Evolutionary conservation across 1,284 basidiomycete genomes (phyloP).

Genomic region (Apiotrichum gracile): DNA sequence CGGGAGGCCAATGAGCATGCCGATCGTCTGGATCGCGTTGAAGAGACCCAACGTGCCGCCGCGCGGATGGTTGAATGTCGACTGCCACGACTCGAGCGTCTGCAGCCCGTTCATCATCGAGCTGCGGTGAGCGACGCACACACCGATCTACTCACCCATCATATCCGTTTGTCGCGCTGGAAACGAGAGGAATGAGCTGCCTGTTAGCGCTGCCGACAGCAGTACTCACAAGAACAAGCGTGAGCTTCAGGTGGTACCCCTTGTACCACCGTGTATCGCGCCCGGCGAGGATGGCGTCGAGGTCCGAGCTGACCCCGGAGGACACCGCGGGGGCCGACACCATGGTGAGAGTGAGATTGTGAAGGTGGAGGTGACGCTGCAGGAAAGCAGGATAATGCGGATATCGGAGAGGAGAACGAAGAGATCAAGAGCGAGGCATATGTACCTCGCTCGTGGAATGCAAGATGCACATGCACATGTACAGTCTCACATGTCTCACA

Average conservation of each 20-base stretch:
- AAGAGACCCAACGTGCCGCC: constrained; percentile 18
- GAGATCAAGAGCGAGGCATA: no score
- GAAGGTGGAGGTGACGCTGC: no score
- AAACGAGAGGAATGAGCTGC: constrained; percentile 28
- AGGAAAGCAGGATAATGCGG: no score
- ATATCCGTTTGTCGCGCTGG: constrained; percentile 25
- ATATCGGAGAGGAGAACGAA: no score
- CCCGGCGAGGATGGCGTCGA: constrained; percentile 13
- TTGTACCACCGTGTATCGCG: constrained; percentile 31
- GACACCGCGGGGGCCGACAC: no score
- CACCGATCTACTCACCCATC: constrained; percentile 7
- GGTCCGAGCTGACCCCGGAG: background rate
- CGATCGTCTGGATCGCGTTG: constrained; percentile 29
- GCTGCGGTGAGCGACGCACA: background rate
- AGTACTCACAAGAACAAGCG: constrained; percentile 19
- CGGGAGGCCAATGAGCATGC: constrained; percentile 22
- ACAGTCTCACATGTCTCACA: no score
- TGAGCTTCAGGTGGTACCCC: constrained; percentile 24
- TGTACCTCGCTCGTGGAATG: no score
- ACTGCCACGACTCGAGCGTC: background rate
- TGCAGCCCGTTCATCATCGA: constrained; percentile 26
- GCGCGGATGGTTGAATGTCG: background rate
- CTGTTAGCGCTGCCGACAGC: background rate
- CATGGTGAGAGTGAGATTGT: no score
- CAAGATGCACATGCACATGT: no score